Base-by-base conservation (phyloP, 2,329 filamentous ascomycete genomes). In the Talaromyces sp. region DNA sequence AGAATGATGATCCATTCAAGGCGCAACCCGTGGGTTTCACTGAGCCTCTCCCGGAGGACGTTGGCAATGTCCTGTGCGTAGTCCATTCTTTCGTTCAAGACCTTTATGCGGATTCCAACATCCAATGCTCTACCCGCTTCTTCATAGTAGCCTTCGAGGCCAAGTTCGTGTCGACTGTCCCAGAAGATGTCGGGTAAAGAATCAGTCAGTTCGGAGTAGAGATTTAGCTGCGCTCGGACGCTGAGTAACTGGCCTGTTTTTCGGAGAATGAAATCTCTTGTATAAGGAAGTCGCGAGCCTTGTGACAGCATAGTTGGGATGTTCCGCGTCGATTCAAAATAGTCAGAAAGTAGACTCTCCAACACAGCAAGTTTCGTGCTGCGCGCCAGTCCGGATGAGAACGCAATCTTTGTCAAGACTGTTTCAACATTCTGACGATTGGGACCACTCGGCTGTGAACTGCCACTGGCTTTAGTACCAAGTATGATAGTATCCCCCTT, bases 1-100 rank as follows among this genome's bases (percentile, higher is more conserved):
- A 89, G 80, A 66, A 99, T 97, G 70, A 99, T 97, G 66, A 95
- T 95, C 88, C 90, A 93, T 76, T 97, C 94, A 10, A 99, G 80
- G 57, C 90, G 81, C 31, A 92, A 84, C 15, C 90, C 89, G 69
- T 97, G 91, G 71, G 90, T 91, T 78, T 97, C 92, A 69, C 89
- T 95, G 57, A 95, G 81, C 70, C 92, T 86, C 72, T 97, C 91
- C 59, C 94, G 81, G 61, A 97, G 76, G 15, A 97, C 92, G 54
- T 81, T 89, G 6, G 94, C 91, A 71, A 97, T 97, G 73, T 97
- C 93, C 68, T 94, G 89, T 1, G 93, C 94, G 71, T 99, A 97
- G 69, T 96, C 93, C 84, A 99, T 95, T 77, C 96, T 96, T 76
- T 96, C 90, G 72, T 99, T 99, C 65, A 97, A 76, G 17, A 90